Evolutionary conservation across 257 asterid genomes (phyloP).

Genomic region (Solanum pinnatisectum): DNA sequence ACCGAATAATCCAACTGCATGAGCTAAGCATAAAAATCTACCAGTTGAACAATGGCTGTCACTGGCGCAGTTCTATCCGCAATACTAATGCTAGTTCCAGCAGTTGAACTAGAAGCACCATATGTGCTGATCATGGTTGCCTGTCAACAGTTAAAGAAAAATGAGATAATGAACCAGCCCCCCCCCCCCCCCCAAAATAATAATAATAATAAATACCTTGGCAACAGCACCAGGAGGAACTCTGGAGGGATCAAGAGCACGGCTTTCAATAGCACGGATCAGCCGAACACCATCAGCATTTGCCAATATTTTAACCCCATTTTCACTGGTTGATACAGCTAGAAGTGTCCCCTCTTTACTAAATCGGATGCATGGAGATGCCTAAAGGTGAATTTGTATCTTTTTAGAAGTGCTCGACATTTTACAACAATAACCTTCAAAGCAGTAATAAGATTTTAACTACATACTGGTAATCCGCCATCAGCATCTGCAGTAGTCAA

Average conservation of each 20-base stretch:
- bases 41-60: slow-evolving; percentile 25
- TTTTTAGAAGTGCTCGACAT: neutral
- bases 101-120: slow-evolving; percentile 38
- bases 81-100: slow-evolving; percentile 17
- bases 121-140: slow-evolving; percentile 11
- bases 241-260: slow-evolving; percentile 11
- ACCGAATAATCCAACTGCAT: neutral
- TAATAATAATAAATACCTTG: slow-evolving; percentile 21
- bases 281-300: slow-evolving; percentile 37
- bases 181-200: too few relatives aligned
- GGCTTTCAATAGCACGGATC: slow-evolving; percentile 26
- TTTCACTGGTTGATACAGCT: slow-evolving; percentile 59
- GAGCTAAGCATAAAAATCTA: slow-evolving; percentile 8
- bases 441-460: neutral
- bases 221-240: slow-evolving; percentile 19
- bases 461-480: slow-evolving; percentile 53
- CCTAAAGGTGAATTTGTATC: slow-evolving; percentile 25
- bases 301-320: slow-evolving; percentile 53
- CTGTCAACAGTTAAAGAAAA: neutral
- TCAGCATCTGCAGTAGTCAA: slow-evolving; percentile 41
- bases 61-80: slow-evolving; percentile 33
- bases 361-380: slow-evolving; percentile 58
- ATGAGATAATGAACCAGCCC: neutral
- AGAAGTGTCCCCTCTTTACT: slow-evolving; percentile 51
- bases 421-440: neutral